phyloP scores from a whole-genome alignment of 495 filamentous ascomycete genomes.

The Xylaria cubensis region DNA sequence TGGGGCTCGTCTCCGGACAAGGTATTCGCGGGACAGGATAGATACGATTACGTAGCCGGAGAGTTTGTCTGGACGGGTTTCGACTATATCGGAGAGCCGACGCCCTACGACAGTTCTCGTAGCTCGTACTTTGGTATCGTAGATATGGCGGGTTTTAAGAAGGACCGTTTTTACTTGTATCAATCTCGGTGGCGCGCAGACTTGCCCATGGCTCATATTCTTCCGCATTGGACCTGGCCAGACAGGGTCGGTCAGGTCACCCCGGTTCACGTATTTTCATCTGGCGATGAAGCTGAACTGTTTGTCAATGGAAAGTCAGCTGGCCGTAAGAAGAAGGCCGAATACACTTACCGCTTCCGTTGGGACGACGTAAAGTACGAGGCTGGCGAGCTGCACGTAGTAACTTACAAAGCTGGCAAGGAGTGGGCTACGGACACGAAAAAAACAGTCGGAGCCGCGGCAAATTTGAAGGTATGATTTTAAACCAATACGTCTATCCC shows the following conservation, averaged over 20 bases:
- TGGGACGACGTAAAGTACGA: conserved; percentile 56
- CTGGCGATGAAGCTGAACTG: conserved; percentile 56
- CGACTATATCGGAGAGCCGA: conserved; percentile 60
- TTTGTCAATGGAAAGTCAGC: conserved; percentile 56
- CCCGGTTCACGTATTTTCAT: conserved; percentile 57
- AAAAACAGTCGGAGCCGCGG: conserved; percentile 43
- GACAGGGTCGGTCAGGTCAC: conserved; percentile 51
- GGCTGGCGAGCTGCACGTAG: conserved; percentile 51
- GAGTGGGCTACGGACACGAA: conserved; percentile 50
- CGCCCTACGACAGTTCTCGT: conserved; percentile 49
- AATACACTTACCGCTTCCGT: conserved; percentile 51
- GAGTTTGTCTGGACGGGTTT: conserved; percentile 61
- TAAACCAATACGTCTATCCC: not conserved
- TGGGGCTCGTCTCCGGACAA: conserved; percentile 56
- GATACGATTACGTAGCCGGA: conserved; percentile 49
- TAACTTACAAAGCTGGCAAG: conserved; percentile 50
- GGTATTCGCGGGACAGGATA: conserved; percentile 55
- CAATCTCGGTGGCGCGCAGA: conserved; percentile 54
- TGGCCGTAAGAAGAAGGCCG: conserved; percentile 42
- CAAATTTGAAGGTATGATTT: conserved; percentile 37
- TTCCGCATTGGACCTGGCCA: conserved; percentile 61
- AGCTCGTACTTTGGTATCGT: conserved; percentile 59
- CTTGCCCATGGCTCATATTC: conserved; percentile 50
- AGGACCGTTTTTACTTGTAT: conserved; percentile 58
- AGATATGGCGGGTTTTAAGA: conserved; percentile 58